Evolutionary conservation across 495 filamentous ascomycete species (phyloP), one percentile per base, ranked within the genome.

Genomic region (Penicillium chermesinum): DNA sequence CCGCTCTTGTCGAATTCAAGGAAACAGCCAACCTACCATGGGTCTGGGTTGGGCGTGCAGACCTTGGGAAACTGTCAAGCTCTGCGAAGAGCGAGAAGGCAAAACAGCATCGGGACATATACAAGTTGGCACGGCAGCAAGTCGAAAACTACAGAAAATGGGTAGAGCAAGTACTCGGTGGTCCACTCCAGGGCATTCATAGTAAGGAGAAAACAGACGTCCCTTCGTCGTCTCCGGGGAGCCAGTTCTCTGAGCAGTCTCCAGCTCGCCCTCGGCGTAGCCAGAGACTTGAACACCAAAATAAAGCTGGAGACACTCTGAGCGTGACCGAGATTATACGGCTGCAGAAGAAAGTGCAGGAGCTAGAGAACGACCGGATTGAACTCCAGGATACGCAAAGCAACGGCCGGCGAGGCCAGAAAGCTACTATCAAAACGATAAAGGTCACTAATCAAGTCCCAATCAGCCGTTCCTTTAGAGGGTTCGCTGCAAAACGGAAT

Each of bases 1-100:
- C 42, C n/a, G 30, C 35, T 19, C 25, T 45, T 15, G 42, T 45
- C 20, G 27, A 45, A 16, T 34, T 32, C n/a, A 34, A 45, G 42
- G 36, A 38, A 38, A 17, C 4, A 30, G 25, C 25, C 25, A 30
- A 30, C 5, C 25, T 30, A 30, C 25, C 25, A 30, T 10, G 4
- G 25, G 5, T 30, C 25, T 30, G 25, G 25, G 10, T 30, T 30
- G 25, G 25, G 25, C 25, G 25, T 30, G 25, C 25, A 30, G 25
- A 30, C 25, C 25, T 30, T 30, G 25, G 25, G 25, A 30, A 30
- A 30, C 25, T 30, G 5, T 5, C 25, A 30, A 30, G 25, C 25
- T 30, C 25, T 30, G 25, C 25, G 10, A 30, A 30, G 25, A 10
- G 25, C 25, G 25, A 30, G 25, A 30, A 30, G 10, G 25, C 25